Conservation (phyloP, 208 protist species). For the Trypanosoma lewisi region DNA sequence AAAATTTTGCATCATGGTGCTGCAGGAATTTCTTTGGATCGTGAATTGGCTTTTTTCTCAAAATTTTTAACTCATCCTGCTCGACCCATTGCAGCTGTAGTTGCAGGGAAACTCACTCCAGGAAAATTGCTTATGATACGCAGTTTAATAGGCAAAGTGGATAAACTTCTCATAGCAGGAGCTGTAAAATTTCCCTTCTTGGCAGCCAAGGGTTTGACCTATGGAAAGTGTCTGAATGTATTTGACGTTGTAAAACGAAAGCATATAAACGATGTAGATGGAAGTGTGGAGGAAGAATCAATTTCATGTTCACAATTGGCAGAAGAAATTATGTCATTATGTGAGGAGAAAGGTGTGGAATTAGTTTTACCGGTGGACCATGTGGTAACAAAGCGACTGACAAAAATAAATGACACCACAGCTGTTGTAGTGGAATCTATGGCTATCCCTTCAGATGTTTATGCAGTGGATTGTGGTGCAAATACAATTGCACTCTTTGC, state of each 20-base stretch:
- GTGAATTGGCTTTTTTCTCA: slow-evolving; percentile 75
- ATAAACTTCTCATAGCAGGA: slow-evolving; percentile 70
- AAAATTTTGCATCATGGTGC: slow-evolving; percentile 68
- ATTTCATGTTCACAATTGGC: slow-evolving; percentile 66
- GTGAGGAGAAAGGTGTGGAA: slow-evolving; percentile 91
- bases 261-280: not conserved
- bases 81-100: slow-evolving; percentile 51
- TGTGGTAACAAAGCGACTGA: slow-evolving; percentile 71
- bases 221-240: slow-evolving; percentile 23
- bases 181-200: slow-evolving; percentile 69
- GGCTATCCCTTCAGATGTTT: slow-evolving; percentile 52
- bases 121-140: slow-evolving; percentile 64
- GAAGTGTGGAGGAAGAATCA: slow-evolving; percentile 18
- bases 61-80: slow-evolving; percentile 64
- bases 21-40: slow-evolving; percentile 68
- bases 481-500: slow-evolving; percentile 80
- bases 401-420: slow-evolving; percentile 18
- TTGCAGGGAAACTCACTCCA: slow-evolving; percentile 51
- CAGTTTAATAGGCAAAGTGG: slow-evolving; percentile 61
- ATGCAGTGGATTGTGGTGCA: slow-evolving; percentile 92
- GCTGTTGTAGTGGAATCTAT: slow-evolving; percentile 42
- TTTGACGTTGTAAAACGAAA: slow-evolving; percentile 16
- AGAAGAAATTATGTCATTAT: slow-evolving; percentile 88
- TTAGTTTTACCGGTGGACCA: slow-evolving; percentile 97
- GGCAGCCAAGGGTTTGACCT: slow-evolving; percentile 42